Evolutionary conservation across 2,329 filamentous ascomycete species (phyloP), one percentile per base, ranked within the genome.

Genomic region (Diaporthe helianthi): DNA sequence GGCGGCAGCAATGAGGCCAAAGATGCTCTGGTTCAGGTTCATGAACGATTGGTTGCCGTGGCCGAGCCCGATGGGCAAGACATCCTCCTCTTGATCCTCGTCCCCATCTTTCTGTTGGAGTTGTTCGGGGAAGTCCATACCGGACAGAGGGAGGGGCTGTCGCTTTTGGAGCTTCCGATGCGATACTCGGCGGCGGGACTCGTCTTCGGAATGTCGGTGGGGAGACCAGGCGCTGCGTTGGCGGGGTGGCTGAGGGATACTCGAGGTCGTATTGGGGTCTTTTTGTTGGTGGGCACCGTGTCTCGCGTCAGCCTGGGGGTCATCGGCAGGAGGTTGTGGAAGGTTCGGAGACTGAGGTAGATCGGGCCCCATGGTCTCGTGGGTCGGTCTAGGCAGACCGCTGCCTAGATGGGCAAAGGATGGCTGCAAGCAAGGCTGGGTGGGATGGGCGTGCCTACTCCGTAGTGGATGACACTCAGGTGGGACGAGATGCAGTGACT

Each of bases 11-110:
- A 98, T 94, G 81, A 98, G 88, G 66, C 93, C 94, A 79, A 98
- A 97, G 67, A 98, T 90, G 73, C 93, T 97, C 83, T 97, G 94
- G 79, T 97, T 96, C 90, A 97, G 93, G 76, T 94, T 93, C 80
- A 88, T 83, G 69, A 86, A 85, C 10, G 55, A 60, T 13, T 55
- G 70, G 29, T 69, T 67, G 44, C 67, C 64, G 78, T 86, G 83
- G 72, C 84, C 82, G 78, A 87, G 83, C 72, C 84, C 82, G 2
- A 83, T 79, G 5, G 80, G 79, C 54, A 82, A 73, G 52, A 84
- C 80, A 46, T 86, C 83, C 73, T 87, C 83, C 54, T 86, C 84
- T 38, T 78, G 80, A 22, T 81, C 81, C n/a, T 81, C 81, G 69
- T 86, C 82, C 68, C 84, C 85, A 72, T 80, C 83, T 52, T 77